phyloP scores from a whole-genome alignment of 805 yeast genomes.

The Cyberlindnera saturnus region DNA sequence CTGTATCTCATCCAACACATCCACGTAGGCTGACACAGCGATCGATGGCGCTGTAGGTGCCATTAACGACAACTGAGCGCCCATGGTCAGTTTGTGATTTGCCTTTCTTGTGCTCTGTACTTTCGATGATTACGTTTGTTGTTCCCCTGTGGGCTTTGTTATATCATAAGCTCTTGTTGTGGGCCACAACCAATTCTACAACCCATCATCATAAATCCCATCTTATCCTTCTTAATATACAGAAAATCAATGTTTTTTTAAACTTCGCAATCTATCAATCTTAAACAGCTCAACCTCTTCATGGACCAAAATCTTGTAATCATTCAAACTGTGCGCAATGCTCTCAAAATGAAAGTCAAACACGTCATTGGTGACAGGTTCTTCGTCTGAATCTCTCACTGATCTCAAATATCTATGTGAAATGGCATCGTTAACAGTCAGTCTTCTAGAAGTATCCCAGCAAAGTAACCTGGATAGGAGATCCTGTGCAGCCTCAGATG shows the following conservation, averaged over 20 bases:
- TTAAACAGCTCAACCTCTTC: slow-evolving; percentile 51
- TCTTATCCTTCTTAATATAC: too few relatives aligned
- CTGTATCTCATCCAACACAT: slow-evolving; percentile 68
- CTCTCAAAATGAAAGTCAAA: slow-evolving; percentile 70
- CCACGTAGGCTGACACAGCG: slow-evolving; percentile 84
- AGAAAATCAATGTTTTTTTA: neutral
- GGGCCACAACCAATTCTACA: too few relatives aligned
- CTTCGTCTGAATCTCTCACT: slow-evolving; percentile 52
- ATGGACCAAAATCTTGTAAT: slow-evolving; percentile 41
- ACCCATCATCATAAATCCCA: too few relatives aligned
- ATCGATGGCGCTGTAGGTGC: slow-evolving; percentile 92
- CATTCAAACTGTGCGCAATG: slow-evolving; percentile 30
- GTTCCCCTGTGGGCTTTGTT: neutral
- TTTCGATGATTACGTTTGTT: neutral
- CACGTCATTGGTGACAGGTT: slow-evolving; percentile 40
- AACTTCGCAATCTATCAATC: slow-evolving; percentile 19
- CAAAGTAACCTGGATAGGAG: slow-evolving; percentile 49
- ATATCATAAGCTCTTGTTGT: too few relatives aligned
- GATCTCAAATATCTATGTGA: slow-evolving; percentile 47
- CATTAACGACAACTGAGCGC: slow-evolving; percentile 75
- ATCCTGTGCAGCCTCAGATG: slow-evolving; percentile 43
- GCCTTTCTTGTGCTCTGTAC: neutral
- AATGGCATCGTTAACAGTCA: slow-evolving; percentile 50
- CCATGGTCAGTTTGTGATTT: slow-evolving; percentile 43
- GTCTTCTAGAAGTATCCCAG: slow-evolving; percentile 59